Evolutionary conservation across 768 basidiomycete species (phyloP), one percentile per base, ranked within the genome.

Genomic region (Termitomyces heimii): DNA sequence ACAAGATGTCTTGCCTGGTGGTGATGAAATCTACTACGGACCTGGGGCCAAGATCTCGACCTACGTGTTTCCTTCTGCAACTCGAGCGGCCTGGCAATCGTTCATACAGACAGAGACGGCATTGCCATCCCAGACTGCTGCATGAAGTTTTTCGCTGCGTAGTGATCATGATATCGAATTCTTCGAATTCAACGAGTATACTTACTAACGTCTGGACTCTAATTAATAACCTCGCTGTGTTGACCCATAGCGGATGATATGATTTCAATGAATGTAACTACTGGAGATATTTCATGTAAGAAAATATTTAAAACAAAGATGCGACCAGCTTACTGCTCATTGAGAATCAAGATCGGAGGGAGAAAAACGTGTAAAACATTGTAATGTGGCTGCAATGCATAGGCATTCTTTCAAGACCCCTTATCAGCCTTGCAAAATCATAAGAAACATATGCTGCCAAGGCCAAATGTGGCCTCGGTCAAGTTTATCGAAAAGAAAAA

Each of bases 351-450:
- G 22, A 14, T 24, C 13, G 12, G 85, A 86, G 86, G 86, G 88
- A 86, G 86, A 89, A 26, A 44, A 20, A 12, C 40, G 22, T 8
- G 22, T 22, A 24, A 43, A 43, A 22, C 12, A 13, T 43, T 1
- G 13, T 5, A 18, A 43, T 22, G 10, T 22, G 1, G 12, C 20
- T 20, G 20, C 42, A 5, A 22, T 5, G 20, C 42, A 43, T 13
- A 13, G 3, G 18, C 14, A 88, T 86, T 85, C 87, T 86, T 88
- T 85, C 85, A 86, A 84, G 81, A 85, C 57, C 66, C 63, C 28
- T 46, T 45, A n/a, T 54, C 48, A 18, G 35, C 7, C 18, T 39
- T 16, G 16, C 6, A 37, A 18, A 37, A 18, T 37, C 18, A 12
- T 13, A 16, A 35, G 5, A 16, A 16, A 35, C 14, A 35, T 35